A percentile compares a stretch with the other conserved stretches of the same genome.
These are phyloP conservation scores for Flaveria floridana DNA, from an alignment of 140 eudicot genomes.

Conservation along the genomic window DNA sequence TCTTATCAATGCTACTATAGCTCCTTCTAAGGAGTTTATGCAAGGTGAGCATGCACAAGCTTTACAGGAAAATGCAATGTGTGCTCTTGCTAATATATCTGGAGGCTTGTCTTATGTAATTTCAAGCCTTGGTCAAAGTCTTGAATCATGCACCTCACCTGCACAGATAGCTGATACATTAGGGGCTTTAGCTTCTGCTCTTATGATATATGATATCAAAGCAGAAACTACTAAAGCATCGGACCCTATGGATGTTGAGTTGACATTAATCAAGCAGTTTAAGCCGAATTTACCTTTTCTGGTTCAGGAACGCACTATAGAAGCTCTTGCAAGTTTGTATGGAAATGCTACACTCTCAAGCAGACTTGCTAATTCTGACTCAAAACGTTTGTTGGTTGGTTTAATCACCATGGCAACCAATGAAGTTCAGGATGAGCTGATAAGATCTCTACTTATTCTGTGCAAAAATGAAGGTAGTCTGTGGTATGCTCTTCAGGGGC, in stretches of 20 bases:
- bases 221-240: constrained; percentile 81
- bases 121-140: constrained; percentile 96
- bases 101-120: constrained; percentile 97
- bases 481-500: constrained; percentile 97
- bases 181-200: constrained; percentile 99
- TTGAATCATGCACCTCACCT: constrained; percentile 89
- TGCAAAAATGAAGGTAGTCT: constrained; percentile 83
- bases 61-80: constrained; percentile 97
- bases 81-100: constrained; percentile 98
- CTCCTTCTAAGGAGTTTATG: constrained; percentile 99
- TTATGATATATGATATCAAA: constrained; percentile 91
- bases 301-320: constrained; percentile 94
- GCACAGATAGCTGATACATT: constrained; percentile 94
- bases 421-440: constrained; percentile 94
- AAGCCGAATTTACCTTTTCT: constrained; percentile 68
- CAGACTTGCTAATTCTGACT: constrained; percentile 81
- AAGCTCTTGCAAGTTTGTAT: constrained; percentile 98
- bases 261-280: constrained; percentile 75
- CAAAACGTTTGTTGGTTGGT: constrained; percentile 92
- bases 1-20: constrained; percentile 97
- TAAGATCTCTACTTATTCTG: constrained; percentile 65
- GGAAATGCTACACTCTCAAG: constrained; percentile 71
- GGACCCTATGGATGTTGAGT: constrained; percentile 77
- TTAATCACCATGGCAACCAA: constrained; percentile 91
- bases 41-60: constrained; percentile 99